Conservation (phyloP, 2,329 filamentous ascomycete genomes). For the Colletotrichum gloeosporioides region DNA sequence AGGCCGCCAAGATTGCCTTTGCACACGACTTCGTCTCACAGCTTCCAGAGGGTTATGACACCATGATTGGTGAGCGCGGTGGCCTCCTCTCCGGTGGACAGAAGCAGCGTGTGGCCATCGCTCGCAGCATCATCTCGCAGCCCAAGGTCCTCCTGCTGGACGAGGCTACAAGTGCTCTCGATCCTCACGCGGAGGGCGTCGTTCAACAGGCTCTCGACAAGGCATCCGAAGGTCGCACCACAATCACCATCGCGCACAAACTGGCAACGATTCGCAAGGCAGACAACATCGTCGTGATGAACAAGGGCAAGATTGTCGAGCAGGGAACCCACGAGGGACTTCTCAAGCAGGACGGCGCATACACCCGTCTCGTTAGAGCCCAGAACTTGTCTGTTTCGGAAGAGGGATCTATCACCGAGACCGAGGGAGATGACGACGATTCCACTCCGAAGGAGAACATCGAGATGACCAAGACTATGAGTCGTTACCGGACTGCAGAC, state of each 20-base stretch:
- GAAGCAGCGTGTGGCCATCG: constrained; percentile 68
- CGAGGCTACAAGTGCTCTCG: constrained; percentile 66
- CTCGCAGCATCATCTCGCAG: constrained; percentile 44
- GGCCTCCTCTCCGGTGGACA: constrained; percentile 70
- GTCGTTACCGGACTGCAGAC: constrained; percentile 33
- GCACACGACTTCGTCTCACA: constrained; percentile 51
- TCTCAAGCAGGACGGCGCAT: constrained; percentile 49
- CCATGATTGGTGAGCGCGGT: constrained; percentile 64
- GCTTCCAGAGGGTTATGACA: constrained; percentile 58
- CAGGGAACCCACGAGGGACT: constrained; percentile 65
- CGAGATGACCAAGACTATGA: constrained; percentile 34
- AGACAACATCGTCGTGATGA: constrained; percentile 68
- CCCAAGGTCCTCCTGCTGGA: constrained; percentile 66
- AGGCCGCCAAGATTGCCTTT: constrained; percentile 49
- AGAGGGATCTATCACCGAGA: constrained; percentile 23
- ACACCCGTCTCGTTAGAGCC: constrained; percentile 54
- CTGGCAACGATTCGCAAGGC: constrained; percentile 62
- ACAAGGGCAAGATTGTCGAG: constrained; percentile 61
- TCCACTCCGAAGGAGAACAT: constrained; percentile 1
- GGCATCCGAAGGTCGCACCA: constrained; percentile 61
- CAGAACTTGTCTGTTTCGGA: constrained; percentile 38
- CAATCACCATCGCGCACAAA: constrained; percentile 67
- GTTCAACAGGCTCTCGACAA: constrained; percentile 60
- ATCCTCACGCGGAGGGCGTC: constrained; percentile 45
- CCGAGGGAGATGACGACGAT: constrained; percentile 28